Evolutionary conservation across 257 asterid species (phyloP).

Genomic region (Jacaranda copaia): DNA sequence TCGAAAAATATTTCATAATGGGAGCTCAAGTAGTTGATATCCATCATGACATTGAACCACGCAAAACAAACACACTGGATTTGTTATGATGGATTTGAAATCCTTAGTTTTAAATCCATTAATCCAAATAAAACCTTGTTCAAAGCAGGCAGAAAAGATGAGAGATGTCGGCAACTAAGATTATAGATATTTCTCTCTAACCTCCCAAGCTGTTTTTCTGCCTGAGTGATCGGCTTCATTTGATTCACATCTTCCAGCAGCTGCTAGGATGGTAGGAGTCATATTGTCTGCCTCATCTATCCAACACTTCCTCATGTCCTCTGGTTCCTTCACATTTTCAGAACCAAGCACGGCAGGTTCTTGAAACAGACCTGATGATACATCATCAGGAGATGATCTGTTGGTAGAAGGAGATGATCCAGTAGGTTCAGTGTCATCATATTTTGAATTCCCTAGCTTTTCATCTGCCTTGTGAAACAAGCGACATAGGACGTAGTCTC

Average conservation of each 20-base stretch:
- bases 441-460: conserved; percentile 48
- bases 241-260: conserved; percentile 49
- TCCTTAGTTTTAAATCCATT: no score
- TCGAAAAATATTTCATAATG: no score
- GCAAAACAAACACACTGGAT: no score
- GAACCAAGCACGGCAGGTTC: conserved; percentile 47
- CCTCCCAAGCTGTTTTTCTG: conserved; percentile 53
- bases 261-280: conserved; percentile 40
- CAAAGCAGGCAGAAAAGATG: background rate
- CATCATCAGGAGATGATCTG: conserved; percentile 68
- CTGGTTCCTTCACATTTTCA: conserved; percentile 42
- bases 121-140: background rate
- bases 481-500: conserved; percentile 77
- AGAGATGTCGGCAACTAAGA: conserved; percentile 11
- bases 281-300: conserved; percentile 39
- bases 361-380: conserved; percentile 55
- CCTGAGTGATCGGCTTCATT: conserved; percentile 49
- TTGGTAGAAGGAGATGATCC: conserved; percentile 52
- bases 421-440: conserved; percentile 51
- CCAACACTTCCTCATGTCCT: conserved; percentile 46
- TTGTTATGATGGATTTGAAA: no score
- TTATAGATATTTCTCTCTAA: conserved; percentile 27
- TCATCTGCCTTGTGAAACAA: conserved; percentile 70
- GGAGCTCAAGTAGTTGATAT: no score
- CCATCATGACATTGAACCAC: no score